Evolutionary conservation across 2,329 filamentous ascomycete species (phyloP), one percentile per base, ranked within the genome.

Genomic region (Botrytis hyacinthi): DNA sequence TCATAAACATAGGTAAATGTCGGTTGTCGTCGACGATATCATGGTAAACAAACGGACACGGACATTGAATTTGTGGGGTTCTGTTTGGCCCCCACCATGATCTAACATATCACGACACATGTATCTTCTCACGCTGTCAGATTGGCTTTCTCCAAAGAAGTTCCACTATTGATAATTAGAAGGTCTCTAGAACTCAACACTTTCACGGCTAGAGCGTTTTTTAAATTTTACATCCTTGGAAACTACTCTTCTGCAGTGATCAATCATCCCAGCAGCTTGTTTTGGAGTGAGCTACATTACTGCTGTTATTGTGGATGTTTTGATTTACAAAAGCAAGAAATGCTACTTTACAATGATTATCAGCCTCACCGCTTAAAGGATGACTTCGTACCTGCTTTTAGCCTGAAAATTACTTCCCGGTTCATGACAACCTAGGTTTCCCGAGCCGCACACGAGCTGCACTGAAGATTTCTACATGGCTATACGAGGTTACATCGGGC

Each of bases 401-500:
- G 48, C 48, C 48, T 57, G 48, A 42, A 68, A n/a, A 57, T 40
- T 16, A 18, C 26, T 29, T 66, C 12, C 26, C 32, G 46, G 20
- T 12, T 37, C 22, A 66, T 35, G 29, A 22, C 63, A 12, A 48
- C 10, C 14, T 16, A 10, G 14, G 29, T 16, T 35, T 66, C 62
- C 42, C 63, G 48, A 68, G 18, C 48, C n/a, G 66, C 48, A 68
- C 6, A 42, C 20, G 29, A 68, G 48, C 66, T 57, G 22, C 37
- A 57, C 10, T 32, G 18, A 18, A 40, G 35, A 29, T 22, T 26
- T 29, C 22, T 35, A 26, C 14, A 18, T 18, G 22, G 18, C 35
- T 68, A 68, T 68, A 68, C 66, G 66, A 57, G 48, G 66, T 68
- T 42, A 5, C 65, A 68, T 68, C 46, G 32, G 35, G 18, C 2